Conservation (phyloP, 164 flowering plant genomes). For the Echeveria elegans region DNA sequence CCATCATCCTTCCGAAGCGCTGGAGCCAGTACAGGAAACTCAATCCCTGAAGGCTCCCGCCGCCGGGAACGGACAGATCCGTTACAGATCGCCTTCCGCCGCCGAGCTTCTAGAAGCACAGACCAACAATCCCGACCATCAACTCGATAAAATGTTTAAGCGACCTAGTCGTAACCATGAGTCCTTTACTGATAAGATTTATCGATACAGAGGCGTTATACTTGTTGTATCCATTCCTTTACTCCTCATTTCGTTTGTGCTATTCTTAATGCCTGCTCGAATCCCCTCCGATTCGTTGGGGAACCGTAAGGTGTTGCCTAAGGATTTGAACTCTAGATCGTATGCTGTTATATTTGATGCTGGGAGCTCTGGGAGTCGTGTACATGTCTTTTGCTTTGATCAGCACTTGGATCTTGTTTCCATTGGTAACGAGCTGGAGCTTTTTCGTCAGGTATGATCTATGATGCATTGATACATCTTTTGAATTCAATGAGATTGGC, state of each 20-base stretch:
- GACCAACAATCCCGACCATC: conserved; percentile 5
- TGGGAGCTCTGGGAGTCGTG: conserved; percentile 95
- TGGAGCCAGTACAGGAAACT: no score
- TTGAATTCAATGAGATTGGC: not conserved
- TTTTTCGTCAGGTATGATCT: conserved; percentile 56
- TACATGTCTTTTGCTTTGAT: conserved; percentile 84
- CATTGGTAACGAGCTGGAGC: conserved; percentile 75
- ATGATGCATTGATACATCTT: not conserved
- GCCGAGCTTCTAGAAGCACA: conserved; percentile 61
- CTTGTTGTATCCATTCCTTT: conserved; percentile 59
- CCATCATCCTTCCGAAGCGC: no score
- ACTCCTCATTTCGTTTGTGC: conserved; percentile 50
- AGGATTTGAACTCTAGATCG: conserved; percentile 13
- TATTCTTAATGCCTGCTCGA: conserved; percentile 53
- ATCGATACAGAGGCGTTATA: conserved; percentile 43
- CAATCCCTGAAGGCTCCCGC: conserved; percentile 36
- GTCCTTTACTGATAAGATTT: conserved; percentile 54
- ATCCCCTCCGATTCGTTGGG: conserved; percentile 19
- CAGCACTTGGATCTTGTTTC: conserved; percentile 65
- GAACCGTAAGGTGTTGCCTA: conserved; percentile 20
- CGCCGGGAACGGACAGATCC: conserved; percentile 73
- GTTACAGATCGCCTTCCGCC: conserved; percentile 81
- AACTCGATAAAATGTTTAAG: conserved; percentile 24
- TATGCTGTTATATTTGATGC: conserved; percentile 92
- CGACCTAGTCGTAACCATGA: conserved; percentile 30